phyloP scores from a whole-genome alignment of 306 rosid species.

The Macrotyloma uniflorum region DNA sequence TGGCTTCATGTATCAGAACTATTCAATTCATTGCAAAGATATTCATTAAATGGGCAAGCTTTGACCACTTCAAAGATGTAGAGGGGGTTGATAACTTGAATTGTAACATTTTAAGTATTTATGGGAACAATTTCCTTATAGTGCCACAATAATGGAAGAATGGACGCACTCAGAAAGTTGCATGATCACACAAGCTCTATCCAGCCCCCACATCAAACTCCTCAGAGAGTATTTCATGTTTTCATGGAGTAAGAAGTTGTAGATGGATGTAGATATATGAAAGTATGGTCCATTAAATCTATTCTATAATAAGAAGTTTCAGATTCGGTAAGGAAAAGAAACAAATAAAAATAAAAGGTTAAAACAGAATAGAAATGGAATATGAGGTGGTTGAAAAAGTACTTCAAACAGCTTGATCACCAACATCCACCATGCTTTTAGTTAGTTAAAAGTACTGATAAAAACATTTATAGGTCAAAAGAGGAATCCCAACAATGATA shows the following conservation, averaged over 20 bases:
- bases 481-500: slow-evolving; percentile 6
- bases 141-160: background rate
- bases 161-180: background rate
- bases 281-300: background rate
- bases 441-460: slow-evolving; percentile 3
- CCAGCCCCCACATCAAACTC: background rate
- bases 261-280: background rate
- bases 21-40: background rate
- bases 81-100: background rate
- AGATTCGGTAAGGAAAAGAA: background rate
- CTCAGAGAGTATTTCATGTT: background rate
- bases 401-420: background rate
- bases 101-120: background rate
- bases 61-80: background rate
- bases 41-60: background rate
- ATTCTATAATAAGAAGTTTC: background rate
- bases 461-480: background rate
- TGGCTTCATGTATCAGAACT: background rate
- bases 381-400: background rate
- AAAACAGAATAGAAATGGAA: background rate
- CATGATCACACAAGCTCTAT: background rate
- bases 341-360: background rate
- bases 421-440: background rate
- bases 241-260: background rate
- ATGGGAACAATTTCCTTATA: background rate